phyloP scores from a whole-genome alignment of 495 filamentous ascomycete genomes.

The Lasiosphaeria miniovina region DNA sequence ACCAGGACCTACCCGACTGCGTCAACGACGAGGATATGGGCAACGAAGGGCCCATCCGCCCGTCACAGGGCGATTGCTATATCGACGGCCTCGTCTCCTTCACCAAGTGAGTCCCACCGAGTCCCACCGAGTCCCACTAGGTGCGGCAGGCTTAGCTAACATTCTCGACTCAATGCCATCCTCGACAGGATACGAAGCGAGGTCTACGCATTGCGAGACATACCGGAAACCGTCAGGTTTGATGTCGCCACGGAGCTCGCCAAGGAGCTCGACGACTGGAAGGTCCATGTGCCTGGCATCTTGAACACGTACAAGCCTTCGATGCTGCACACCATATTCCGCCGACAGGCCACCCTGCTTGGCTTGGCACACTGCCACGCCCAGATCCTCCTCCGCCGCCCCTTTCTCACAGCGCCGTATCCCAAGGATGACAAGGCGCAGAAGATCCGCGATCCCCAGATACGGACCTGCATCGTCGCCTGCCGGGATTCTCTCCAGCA shows the following conservation, averaged over 20 bases:
- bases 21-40: slow-evolving; percentile 55
- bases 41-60: slow-evolving; percentile 25
- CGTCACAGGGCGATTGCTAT: slow-evolving; percentile 35
- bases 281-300: slow-evolving; percentile 40
- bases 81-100: slow-evolving; percentile 49
- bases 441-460: slow-evolving; percentile 31
- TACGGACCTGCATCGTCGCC: slow-evolving; percentile 45
- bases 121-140: background rate
- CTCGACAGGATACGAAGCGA: slow-evolving; percentile 45
- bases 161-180: slow-evolving; percentile 15
- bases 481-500: slow-evolving; percentile 38
- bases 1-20: slow-evolving; percentile 51
- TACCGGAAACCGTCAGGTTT: slow-evolving; percentile 37
- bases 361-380: slow-evolving; percentile 53
- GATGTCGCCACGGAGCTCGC: slow-evolving; percentile 35
- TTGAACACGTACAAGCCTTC: slow-evolving; percentile 42
- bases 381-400: slow-evolving; percentile 55
- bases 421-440: slow-evolving; percentile 14
- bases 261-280: slow-evolving; percentile 37
- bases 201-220: slow-evolving; percentile 47
- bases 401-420: slow-evolving; percentile 39
- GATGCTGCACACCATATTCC: slow-evolving; percentile 49
- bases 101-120: slow-evolving; percentile 31
- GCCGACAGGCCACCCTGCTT: slow-evolving; percentile 53
- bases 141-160: background rate